These are phyloP conservation scores for Buxus sempervirens DNA, from an alignment of 164 flowering plant genomes.

Conservation along the genomic window DNA sequence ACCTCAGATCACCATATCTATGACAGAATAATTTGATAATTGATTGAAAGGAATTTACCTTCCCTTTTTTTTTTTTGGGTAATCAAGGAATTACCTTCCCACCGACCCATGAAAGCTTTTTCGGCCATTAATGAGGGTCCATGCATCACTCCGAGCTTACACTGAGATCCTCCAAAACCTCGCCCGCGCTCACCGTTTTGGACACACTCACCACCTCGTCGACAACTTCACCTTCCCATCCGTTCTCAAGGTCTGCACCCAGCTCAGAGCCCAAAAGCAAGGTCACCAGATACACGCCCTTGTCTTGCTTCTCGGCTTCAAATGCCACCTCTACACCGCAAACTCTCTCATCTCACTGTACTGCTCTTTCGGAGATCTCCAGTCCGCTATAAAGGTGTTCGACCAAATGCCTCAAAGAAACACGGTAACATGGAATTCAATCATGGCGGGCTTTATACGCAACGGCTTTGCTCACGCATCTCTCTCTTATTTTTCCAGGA, in stretches of 20 bases:
- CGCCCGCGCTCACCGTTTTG: no score
- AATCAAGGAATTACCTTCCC: no score
- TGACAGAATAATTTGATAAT: no score
- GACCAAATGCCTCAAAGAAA: slow-evolving; percentile 19
- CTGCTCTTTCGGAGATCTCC: background rate
- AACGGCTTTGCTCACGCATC: slow-evolving; percentile 6
- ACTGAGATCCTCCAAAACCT: no score
- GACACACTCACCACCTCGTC: background rate
- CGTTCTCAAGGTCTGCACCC: slow-evolving; percentile 15
- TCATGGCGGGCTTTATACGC: slow-evolving; percentile 11
- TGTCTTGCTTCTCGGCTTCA: slow-evolving; percentile 7
- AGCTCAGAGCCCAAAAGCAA: background rate
- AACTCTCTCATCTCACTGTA: slow-evolving; percentile 13
- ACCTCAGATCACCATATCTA: no score
- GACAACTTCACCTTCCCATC: slow-evolving; percentile 17
- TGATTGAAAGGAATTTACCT: no score
- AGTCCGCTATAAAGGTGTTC: background rate
- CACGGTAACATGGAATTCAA: slow-evolving; percentile 15
- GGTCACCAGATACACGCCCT: slow-evolving; percentile 13
- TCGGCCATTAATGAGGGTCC: no score
- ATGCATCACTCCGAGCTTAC: no score
- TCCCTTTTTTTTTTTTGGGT: no score
- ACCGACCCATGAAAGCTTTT: no score
- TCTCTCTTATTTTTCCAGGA: slow-evolving; percentile 6
- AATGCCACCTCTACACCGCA: background rate